Base-by-base conservation (phyloP, 805 yeast species). In the Candida tammaniensis region DNA sequence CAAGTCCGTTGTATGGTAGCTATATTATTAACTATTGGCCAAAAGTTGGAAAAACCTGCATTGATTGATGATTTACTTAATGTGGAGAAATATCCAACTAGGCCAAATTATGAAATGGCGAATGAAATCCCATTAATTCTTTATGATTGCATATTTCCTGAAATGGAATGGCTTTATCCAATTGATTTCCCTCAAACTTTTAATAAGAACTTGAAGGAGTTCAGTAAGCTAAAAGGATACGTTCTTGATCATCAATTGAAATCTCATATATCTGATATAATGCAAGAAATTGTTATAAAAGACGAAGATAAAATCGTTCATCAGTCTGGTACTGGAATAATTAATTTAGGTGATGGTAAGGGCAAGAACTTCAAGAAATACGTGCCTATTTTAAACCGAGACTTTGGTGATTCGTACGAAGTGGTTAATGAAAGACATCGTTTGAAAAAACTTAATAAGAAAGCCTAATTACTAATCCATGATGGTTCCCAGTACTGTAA, bases 1-100 rank as follows among this genome's bases (percentile, higher is more conserved):
- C 98, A 93, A 59, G 98, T 93, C 13, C 74, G 98, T 38, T 88
- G 95, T 47, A 93, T 93, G 93, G 76, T 88, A 64, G 96, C 95
- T 0, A 67, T 84, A 8, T 55, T 93, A 36, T 76, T 93, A 35
- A 59, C 83, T 16, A 79, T 88, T 6, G 98, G 96, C 0, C 95
- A 88, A 56, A 66, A 67, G 11, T 68, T 75, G 14, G 98, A 93
- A 55, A 37, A 54, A 0, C 82, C 87, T 0, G 49, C 57, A 1
- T 57, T 87, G 0, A 66, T 93, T 1, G 55, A 57, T 9, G 71
- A 76, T 2, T 61, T 93, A 39, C 55, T 89, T 27, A 73, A 91
- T 48, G 61, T 76, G 1, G 67, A 64, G 4, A 62, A 58, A 24
- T 65, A 60, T 32, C 86, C 94, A 0, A 60, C 76, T 19, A 78